phyloP scores from a whole-genome alignment of 108 stramenopile genomes.

The Nannochloropsis granulata region DNA sequence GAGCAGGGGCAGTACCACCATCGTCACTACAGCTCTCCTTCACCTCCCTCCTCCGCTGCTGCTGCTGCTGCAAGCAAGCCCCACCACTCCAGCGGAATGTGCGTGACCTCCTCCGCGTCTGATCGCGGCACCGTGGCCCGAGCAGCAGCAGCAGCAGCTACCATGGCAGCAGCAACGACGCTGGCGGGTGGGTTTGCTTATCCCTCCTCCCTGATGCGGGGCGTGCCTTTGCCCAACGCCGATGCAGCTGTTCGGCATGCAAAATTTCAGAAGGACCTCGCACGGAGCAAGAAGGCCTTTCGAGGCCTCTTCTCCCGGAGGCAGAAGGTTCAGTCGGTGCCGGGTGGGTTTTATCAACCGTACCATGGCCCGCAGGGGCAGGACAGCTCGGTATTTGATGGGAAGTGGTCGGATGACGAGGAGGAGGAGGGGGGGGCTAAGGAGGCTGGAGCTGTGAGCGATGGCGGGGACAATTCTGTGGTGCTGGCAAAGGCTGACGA shows the following conservation, averaged over 20 bases:
- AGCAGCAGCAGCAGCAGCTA: background rate
- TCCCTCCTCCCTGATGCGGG: background rate
- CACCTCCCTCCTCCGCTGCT: too few species aligned
- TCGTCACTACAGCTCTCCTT: too few species aligned
- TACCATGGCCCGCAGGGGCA: background rate
- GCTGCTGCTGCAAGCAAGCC: background rate
- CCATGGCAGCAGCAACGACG: background rate
- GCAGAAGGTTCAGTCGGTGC: background rate
- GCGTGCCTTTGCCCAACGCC: background rate
- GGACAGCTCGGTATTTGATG: background rate
- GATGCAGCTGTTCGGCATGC: background rate
- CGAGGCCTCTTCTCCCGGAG: background rate
- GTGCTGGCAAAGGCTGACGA: too few species aligned
- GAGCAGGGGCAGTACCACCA: background rate
- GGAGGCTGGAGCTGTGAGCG: too few species aligned
- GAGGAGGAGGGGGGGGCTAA: background rate
- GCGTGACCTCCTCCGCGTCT: background rate
- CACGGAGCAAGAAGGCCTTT: background rate
- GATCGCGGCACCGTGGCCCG: background rate
- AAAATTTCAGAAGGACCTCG: background rate
- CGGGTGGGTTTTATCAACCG: background rate
- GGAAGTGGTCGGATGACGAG: background rate
- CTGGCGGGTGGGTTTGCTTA: background rate
- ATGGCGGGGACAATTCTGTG: too few species aligned
- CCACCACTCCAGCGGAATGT: background rate